phyloP scores from a whole-genome alignment of 2,329 filamentous ascomycete species.

The Xylaria sp. region DNA sequence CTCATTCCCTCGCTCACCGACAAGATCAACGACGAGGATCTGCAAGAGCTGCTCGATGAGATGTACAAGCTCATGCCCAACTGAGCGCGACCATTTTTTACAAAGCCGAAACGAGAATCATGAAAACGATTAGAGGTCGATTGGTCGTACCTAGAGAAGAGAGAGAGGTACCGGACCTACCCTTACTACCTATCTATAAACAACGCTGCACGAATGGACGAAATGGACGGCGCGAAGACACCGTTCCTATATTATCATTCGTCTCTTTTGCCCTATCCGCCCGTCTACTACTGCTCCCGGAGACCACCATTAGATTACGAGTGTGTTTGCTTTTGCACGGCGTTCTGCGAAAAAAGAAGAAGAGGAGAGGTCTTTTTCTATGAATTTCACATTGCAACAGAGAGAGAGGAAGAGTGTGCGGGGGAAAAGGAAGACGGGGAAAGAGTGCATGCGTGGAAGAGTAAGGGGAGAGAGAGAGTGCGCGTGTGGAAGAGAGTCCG shows the following conservation, averaged over 20 bases:
- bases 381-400: not conserved
- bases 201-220: too few relatives aligned
- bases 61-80: slow-evolving; percentile 65
- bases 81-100: slow-evolving; percentile 53
- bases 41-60: slow-evolving; percentile 85
- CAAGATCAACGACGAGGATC: slow-evolving; percentile 85
- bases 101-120: slow-evolving; percentile 26
- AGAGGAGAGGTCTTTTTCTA: not conserved
- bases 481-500: too few relatives aligned
- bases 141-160: too few relatives aligned
- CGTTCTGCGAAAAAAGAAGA: slow-evolving; percentile 16
- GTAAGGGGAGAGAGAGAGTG: too few relatives aligned
- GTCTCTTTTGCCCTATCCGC: not conserved
- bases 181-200: too few relatives aligned
- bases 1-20: slow-evolving; percentile 82
- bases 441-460: too few relatives aligned
- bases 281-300: not conserved
- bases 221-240: not conserved
- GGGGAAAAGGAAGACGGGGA: too few relatives aligned
- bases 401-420: not conserved
- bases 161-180: too few relatives aligned
- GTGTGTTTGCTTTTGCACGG: slow-evolving; percentile 11
- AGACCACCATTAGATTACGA: slow-evolving; percentile 10
- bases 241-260: not conserved
- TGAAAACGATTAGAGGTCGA: too few relatives aligned